phyloP scores from a whole-genome alignment of 2,329 filamentous ascomycete species.

The Exophiala mesophila region DNA sequence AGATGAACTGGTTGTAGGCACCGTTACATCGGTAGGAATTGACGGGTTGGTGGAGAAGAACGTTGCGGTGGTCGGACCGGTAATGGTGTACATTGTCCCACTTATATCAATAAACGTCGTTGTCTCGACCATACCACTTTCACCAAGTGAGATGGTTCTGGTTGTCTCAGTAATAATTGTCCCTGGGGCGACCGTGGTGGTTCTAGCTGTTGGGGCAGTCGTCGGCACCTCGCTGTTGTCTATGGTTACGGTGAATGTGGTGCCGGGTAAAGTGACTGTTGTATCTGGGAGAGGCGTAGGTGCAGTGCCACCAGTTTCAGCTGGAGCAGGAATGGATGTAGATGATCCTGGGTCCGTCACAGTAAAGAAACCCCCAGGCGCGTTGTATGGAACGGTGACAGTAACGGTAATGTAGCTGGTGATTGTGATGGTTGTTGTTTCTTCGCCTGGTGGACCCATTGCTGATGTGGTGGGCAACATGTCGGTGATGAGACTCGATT shows the following conservation, averaged over 20 bases:
- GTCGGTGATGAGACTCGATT: neutral
- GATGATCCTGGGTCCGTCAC: neutral
- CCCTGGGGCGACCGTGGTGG: neutral
- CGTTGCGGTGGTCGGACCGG: constrained; percentile 10
- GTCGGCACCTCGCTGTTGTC: neutral
- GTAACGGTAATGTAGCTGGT: constrained; percentile 16
- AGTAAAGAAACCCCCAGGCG: neutral
- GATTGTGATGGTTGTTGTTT: constrained; percentile 6
- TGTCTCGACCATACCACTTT: constrained; percentile 1
- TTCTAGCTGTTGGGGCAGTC: neutral
- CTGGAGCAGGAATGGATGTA: neutral
- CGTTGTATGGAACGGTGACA: constrained; percentile 2
- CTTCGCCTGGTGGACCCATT: neutral
- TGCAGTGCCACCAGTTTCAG: neutral
- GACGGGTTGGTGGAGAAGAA: constrained; percentile 3
- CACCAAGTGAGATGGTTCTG: constrained; percentile 1
- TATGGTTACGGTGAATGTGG: neutral
- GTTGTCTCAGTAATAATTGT: neutral
- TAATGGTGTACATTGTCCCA: constrained; percentile 8
- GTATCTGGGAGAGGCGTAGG: neutral
- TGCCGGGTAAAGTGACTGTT: constrained; percentile 1
- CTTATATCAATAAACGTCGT: neutral
- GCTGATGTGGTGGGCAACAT: neutral
- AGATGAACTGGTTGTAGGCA: constrained; percentile 9
- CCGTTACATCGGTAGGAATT: constrained; percentile 1